Percentiles rank a stretch among this genome's conserved stretches.
Evolutionary conservation across 108 stramenopile species (phyloP).

Genomic region (Skeletonema tropicum): DNA sequence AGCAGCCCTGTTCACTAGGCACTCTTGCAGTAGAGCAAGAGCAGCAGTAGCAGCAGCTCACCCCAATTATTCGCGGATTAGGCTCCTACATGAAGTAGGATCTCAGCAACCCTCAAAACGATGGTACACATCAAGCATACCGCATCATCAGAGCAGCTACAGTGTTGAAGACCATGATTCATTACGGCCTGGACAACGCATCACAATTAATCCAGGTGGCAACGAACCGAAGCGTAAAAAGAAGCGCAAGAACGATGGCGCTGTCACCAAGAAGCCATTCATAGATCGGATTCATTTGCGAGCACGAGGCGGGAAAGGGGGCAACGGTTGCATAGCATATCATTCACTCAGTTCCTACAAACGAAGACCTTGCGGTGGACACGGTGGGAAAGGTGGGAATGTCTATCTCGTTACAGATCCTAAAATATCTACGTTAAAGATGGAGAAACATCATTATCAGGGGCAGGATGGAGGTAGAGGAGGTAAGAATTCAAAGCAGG

Average conservation of each 20-base stretch:
- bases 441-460: slow-evolving; percentile 62
- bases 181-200: slow-evolving; percentile 3
- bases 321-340: slow-evolving; percentile 71
- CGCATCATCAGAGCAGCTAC: background rate
- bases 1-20: background rate
- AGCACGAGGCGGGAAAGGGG: slow-evolving; percentile 76
- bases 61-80: background rate
- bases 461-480: slow-evolving; percentile 73
- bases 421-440: slow-evolving; percentile 56
- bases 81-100: too few relatives aligned
- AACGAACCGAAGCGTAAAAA: slow-evolving; percentile 1
- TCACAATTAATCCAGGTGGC: slow-evolving; percentile 7
- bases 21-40: background rate
- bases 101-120: background rate
- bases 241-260: slow-evolving; percentile 39
- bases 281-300: slow-evolving; percentile 72
- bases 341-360: slow-evolving; percentile 59
- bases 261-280: slow-evolving; percentile 58
- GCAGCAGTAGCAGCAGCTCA: background rate
- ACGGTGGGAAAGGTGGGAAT: slow-evolving; percentile 84
- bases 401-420: slow-evolving; percentile 79
- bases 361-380: slow-evolving; percentile 75
- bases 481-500: slow-evolving; percentile 54
- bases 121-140: slow-evolving; percentile 7
- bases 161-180: background rate